phyloP scores from a whole-genome alignment of 257 asterid genomes.

The Jacaranda mimosifolia region DNA sequence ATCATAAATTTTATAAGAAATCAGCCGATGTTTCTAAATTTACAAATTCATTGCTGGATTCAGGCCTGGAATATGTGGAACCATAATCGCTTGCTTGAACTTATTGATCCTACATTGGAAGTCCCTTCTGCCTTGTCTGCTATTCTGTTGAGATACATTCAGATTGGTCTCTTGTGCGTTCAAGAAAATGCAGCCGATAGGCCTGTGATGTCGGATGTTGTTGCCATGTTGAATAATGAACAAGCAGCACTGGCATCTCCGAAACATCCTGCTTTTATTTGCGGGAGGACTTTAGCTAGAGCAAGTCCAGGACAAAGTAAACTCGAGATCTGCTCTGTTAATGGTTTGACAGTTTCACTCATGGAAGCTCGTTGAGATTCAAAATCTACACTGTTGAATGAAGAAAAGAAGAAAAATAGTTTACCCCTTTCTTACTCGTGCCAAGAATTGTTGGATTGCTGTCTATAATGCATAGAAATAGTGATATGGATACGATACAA shows the following conservation, averaged over 20 bases:
- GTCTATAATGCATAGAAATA: too few relatives aligned
- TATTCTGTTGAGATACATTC: slow-evolving; percentile 36
- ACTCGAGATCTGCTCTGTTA: slow-evolving; percentile 20
- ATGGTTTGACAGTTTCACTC: slow-evolving; percentile 13
- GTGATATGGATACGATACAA: too few relatives aligned
- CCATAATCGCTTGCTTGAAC: slow-evolving; percentile 20
- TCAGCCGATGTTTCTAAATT: background rate
- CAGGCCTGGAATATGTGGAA: slow-evolving; percentile 47
- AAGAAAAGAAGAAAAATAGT: too few relatives aligned
- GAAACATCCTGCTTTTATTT: slow-evolving; percentile 32
- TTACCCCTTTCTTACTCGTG: too few relatives aligned
- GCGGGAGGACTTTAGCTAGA: slow-evolving; percentile 6
- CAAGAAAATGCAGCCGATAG: slow-evolving; percentile 40
- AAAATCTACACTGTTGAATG: background rate
- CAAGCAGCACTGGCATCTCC: slow-evolving; percentile 27
- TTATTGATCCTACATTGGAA: slow-evolving; percentile 34
- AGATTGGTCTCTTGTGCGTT: slow-evolving; percentile 41
- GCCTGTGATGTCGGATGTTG: slow-evolving; percentile 36
- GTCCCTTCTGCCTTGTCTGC: slow-evolving; percentile 14
- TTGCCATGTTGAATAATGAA: slow-evolving; percentile 42
- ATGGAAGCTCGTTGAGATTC: slow-evolving; percentile 28
- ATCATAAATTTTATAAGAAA: background rate
- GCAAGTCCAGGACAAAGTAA: slow-evolving; percentile 12
- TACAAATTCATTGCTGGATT: background rate
- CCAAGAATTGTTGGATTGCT: too few relatives aligned